Evolutionary conservation across 2,329 filamentous ascomycete genomes (phyloP), one percentile per base, ranked within the genome.

Genomic region (Purpureocillium takamizusanense): DNA sequence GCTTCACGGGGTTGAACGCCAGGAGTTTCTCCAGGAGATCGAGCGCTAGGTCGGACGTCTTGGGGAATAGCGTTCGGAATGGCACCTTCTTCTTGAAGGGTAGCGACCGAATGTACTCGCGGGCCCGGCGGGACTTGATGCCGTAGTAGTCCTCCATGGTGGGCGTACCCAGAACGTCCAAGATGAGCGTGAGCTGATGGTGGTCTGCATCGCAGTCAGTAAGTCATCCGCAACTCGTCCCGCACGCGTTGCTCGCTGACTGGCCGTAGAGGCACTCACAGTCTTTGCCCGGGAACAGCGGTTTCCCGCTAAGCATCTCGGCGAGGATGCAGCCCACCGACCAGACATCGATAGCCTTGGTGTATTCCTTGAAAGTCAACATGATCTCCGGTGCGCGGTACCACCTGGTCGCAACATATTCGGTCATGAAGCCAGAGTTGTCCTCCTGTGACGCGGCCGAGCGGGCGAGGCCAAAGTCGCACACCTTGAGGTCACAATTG

Each of bases 91-190:
- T 97, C 79, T 97, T 97, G 74, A 97, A 97, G 14, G 92, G 90
- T 34, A 97, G 76, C 38, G 89, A 95, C 45, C 92, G 87, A 59
- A 98, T 98, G 69, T 98, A 98, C 67, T 98, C 92, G 48, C 92
- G 80, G 36, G 92, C 92, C 55, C 92, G 86, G 49, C 92, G 85
- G 38, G 92, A 97, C 70, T 98, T 98, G 77, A 98, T 98, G 48
- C 92, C 92, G 55, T 98, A 98, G 75, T 98, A 98, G 61, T 98
- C 92, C 63, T 98, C 92, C 92, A 98, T 98, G 11, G 92, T 98
- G 3, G 92, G 92, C 3, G 92, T 98, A 47, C 92, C 92, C 42
- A 98, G 83, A 37, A 98, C 90, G 53, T 98, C 92, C 49, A 98
- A 74, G 56, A 98, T 98, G 45, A 98, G 74, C 7, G 92, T 98